These are phyloP conservation scores for Dysphania ambrosioides DNA, from an alignment of 148 eudicot species.

Conservation along the genomic window DNA sequence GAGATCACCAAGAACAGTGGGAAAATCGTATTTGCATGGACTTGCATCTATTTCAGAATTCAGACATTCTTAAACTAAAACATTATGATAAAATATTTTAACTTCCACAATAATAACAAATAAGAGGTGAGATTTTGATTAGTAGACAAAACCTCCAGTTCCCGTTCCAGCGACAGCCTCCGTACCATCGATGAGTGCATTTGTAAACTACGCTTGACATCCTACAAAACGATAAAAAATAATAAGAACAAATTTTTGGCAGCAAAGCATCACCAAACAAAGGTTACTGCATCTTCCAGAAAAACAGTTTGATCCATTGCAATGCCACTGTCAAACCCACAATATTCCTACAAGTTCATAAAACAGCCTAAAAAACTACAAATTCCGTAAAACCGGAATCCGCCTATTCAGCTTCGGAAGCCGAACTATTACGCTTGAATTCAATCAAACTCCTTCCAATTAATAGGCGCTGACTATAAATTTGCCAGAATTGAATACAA, in stretches of 20 bases:
- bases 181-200: constrained; percentile 90
- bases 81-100: not conserved
- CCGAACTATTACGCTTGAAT: too few relatives aligned
- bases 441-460: not conserved
- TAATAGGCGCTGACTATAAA: too few relatives aligned
- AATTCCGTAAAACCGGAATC: not conserved
- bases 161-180: constrained; percentile 74
- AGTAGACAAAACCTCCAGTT: constrained; percentile 66
- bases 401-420: not conserved
- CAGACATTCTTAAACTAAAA: not conserved
- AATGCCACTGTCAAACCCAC: not conserved
- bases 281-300: not conserved
- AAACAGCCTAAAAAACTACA: not conserved
- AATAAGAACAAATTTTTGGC: not conserved
- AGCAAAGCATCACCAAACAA: not conserved
- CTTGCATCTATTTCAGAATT: not conserved
- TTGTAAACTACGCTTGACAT: constrained; percentile 45
- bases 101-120: not conserved
- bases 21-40: not conserved
- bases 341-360: constrained; percentile 6
- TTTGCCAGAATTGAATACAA: too few relatives aligned
- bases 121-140: constrained; percentile 1
- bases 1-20: not conserved
- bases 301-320: not conserved
- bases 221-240: constrained; percentile 32